phyloP scores from a whole-genome alignment of 805 yeast species.

The Maudiozyma barnettii region DNA sequence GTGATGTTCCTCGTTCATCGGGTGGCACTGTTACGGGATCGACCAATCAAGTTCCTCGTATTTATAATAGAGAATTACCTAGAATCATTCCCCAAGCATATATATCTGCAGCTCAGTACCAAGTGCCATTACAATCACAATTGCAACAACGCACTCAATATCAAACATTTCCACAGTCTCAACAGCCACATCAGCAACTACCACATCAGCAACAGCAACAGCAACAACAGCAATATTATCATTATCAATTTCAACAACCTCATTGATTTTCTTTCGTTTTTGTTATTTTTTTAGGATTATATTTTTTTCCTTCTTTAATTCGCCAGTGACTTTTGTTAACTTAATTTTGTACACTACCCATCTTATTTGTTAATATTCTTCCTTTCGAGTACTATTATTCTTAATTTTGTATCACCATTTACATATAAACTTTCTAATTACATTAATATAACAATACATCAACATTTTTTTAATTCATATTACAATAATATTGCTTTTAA shows the following conservation, averaged over 20 bases:
- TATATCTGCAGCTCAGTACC: too few relatives aligned
- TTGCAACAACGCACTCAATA: too few relatives aligned
- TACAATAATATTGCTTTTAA: too few relatives aligned
- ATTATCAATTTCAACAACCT: not conserved
- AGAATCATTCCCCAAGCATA: not conserved
- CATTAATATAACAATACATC: not conserved
- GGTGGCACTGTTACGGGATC: not conserved
- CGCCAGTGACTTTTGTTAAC: not conserved
- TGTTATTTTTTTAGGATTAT: not conserved
- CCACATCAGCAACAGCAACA: not conserved
- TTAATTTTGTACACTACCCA: too few relatives aligned
- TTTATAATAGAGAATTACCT: not conserved
- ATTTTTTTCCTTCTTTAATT: not conserved
- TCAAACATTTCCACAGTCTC: not conserved
- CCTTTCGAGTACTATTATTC: not conserved
- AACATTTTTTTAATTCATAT: too few relatives aligned
- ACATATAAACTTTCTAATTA: not conserved
- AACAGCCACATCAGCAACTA: not conserved
- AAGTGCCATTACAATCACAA: not conserved
- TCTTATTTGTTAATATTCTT: too few relatives aligned
- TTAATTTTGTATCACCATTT: too few relatives aligned
- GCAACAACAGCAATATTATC: not conserved
- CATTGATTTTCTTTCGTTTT: not conserved
- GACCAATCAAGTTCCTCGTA: not conserved
- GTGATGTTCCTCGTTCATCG: not conserved